These are phyloP conservation scores for Naematelia aurantialba DNA, from an alignment of 768 basidiomycete species.

Conservation along the genomic window DNA sequence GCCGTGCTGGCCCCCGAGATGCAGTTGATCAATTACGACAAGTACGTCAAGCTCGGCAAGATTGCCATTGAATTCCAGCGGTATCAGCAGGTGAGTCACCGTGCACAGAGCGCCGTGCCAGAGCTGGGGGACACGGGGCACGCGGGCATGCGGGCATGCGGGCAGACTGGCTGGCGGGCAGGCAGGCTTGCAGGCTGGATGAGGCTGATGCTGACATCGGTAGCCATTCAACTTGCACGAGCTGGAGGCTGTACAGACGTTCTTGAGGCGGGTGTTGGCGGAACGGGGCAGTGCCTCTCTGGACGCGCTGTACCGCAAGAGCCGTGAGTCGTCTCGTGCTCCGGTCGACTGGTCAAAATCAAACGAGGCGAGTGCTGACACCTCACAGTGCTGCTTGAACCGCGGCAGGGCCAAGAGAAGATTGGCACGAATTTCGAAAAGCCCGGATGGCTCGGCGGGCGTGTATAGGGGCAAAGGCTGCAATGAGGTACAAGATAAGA, in stretches of 20 bases:
- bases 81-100: slow-evolving; percentile 42
- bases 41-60: slow-evolving; percentile 83
- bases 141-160: too few relatives aligned
- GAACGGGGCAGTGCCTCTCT: slow-evolving; percentile 46
- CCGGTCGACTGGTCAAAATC: too few relatives aligned
- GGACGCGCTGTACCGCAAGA: slow-evolving; percentile 46
- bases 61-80: slow-evolving; percentile 67
- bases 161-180: too few relatives aligned
- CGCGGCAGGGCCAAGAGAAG: slow-evolving; percentile 40
- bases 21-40: slow-evolving; percentile 90
- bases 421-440: slow-evolving; percentile 36
- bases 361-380: background rate
- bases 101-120: too few relatives aligned
- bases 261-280: slow-evolving; percentile 36
- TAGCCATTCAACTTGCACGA: slow-evolving; percentile 67
- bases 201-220: background rate
- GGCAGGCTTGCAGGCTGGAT: too few relatives aligned
- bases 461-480: background rate
- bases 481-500: background rate
- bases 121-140: too few relatives aligned
- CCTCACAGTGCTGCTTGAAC: slow-evolving; percentile 46
- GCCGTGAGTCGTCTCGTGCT: slow-evolving; percentile 31
- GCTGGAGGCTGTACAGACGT: slow-evolving; percentile 75
- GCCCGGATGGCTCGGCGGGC: slow-evolving; percentile 37
- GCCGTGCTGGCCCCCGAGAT: slow-evolving; percentile 71